Evolutionary conservation across 495 filamentous ascomycete species (phyloP).

Genomic region (Penicillium odoratum): DNA sequence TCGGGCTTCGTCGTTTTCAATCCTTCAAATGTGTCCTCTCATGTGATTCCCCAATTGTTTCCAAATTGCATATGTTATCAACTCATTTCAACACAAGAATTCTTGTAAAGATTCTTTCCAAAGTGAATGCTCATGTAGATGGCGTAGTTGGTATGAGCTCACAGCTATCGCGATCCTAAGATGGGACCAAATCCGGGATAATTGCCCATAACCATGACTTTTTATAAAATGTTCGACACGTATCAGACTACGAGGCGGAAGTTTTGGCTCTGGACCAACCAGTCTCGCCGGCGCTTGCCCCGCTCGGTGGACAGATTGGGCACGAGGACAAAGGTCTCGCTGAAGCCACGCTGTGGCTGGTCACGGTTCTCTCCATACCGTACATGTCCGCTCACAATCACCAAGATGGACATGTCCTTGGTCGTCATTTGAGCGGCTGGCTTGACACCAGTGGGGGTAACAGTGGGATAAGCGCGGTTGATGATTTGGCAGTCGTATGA

Average conservation of each 20-base stretch:
- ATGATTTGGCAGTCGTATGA: slow-evolving; percentile 72
- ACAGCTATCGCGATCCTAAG: neutral
- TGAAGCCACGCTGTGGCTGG: slow-evolving; percentile 62
- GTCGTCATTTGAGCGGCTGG: slow-evolving; percentile 32
- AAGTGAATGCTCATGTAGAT: neutral
- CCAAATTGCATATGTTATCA: neutral
- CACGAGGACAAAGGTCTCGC: slow-evolving; percentile 73
- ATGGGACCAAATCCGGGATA: neutral
- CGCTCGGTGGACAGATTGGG: slow-evolving; percentile 62
- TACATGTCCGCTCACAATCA: slow-evolving; percentile 68
- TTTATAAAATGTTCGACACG: neutral
- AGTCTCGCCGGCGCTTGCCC: slow-evolving; percentile 51
- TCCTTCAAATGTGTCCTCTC: neutral
- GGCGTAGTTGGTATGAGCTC: neutral
- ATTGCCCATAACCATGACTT: neutral
- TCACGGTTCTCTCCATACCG: slow-evolving; percentile 57
- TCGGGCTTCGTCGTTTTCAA: slow-evolving; percentile 3
- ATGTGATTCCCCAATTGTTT: slow-evolving; percentile 3
- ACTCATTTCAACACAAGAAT: neutral
- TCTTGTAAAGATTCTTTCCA: neutral
- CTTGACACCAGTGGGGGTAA: slow-evolving; percentile 38
- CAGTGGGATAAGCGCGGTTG: slow-evolving; percentile 60
- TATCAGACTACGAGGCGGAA: slow-evolving; percentile 61
- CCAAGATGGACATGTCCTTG: slow-evolving; percentile 66
- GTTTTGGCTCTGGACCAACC: slow-evolving; percentile 73